Conservation (phyloP, 495 filamentous ascomycete genomes). For the Thermothielavioides terrestris region DNA sequence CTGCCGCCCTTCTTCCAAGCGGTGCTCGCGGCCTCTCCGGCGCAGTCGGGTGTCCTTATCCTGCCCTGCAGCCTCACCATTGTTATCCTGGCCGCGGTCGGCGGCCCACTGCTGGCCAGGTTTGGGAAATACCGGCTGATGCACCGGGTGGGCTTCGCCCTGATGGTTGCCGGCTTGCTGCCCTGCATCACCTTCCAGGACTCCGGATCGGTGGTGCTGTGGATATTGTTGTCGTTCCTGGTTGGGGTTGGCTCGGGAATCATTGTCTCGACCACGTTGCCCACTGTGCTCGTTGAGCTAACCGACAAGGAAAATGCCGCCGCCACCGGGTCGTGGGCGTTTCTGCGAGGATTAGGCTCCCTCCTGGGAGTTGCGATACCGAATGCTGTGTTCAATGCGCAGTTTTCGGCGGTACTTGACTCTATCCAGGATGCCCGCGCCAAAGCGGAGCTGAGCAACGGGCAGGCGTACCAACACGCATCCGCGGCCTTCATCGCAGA, state of each 20-base stretch:
- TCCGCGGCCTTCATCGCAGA: neutral
- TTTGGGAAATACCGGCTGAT: conserved; percentile 38
- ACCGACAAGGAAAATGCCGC: conserved; percentile 36
- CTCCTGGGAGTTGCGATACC: conserved; percentile 44
- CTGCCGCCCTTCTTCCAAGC: conserved; percentile 44
- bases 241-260: conserved; percentile 29
- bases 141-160: conserved; percentile 30
- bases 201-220: conserved; percentile 17
- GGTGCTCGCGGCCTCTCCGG: conserved; percentile 25
- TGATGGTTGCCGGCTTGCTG: conserved; percentile 34
- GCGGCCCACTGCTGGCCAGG: conserved; percentile 34
- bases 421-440: neutral
- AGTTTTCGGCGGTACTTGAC: conserved; percentile 10
- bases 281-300: conserved; percentile 22
- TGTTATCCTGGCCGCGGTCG: conserved; percentile 25
- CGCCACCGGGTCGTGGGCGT: conserved; percentile 37
- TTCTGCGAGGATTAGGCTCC: conserved; percentile 39
- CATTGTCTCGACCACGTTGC: conserved; percentile 25
- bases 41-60: conserved; percentile 35
- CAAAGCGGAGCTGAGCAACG: neutral
- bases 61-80: conserved; percentile 39
- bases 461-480: conserved; percentile 5
- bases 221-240: conserved; percentile 28
- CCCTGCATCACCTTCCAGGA: conserved; percentile 30
- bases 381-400: conserved; percentile 42